Evolutionary conservation across 495 filamentous ascomycete genomes (phyloP), one percentile per base, ranked within the genome.

Genomic region (Copromyces sp.): DNA sequence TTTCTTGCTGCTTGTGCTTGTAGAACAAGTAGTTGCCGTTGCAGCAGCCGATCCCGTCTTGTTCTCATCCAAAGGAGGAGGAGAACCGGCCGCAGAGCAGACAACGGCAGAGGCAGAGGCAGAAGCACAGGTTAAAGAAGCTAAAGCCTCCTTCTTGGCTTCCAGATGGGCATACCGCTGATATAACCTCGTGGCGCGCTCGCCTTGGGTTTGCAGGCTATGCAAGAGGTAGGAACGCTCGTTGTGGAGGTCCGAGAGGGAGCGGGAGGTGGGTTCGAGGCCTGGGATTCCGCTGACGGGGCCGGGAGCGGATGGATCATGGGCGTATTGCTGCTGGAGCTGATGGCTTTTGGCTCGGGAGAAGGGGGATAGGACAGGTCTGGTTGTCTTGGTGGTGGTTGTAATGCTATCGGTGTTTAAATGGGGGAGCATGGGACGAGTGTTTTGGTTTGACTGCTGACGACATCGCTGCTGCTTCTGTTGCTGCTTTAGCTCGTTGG

Each of bases 181-280:
- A 29, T 82, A 79, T 9, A 84, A 72, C 4, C 78, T 73, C 0
- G 75, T 74, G 2, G 83, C 80, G 8, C 75, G 76, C 12, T 69
- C 39, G 59, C 80, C 80, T 39, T 84, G 80, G 16, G 72, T 73
- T n/a, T 84, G 81, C 1, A 86, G 78, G 71, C 71, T 76, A 32
- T 78, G 73, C 2, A 81, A 45, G 14, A 86, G 83, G 73, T 83
- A 84, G 1, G 77, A 29, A 1, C 80, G 77, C 71, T 87, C 84
- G 9, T 74, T 71, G 70, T 84, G 76, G 1, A 86, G 75, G 9
- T 83, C 79, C 11, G 76, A 72, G 40, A 84, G 77, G 2, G 81
- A 76, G 8, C 80, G 79, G 17, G 81, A 61, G 29, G 53, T 16
- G 24, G 53, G 79, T 35, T 76, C 70, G 24, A 81, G 69, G 42